Percentiles rank a stretch among this genome's conserved stretches.
phyloP scores from a whole-genome alignment of 129 eudicot species.

The Helianthus annuus region HanXRQr2.0-SUNRISE NC_035440.2:54315343-54315842 shows the following conservation, averaged over 20 bases:
- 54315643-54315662: slow-evolving; percentile 28
- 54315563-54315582: slow-evolving; percentile 91
- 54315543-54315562: slow-evolving; percentile 71
- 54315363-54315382: no score
- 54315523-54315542: slow-evolving; percentile 67
- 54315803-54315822: background rate
- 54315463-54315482: background rate
- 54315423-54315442: no score
- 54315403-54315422: no score
- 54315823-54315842: background rate
- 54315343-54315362: no score
- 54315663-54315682: slow-evolving; percentile 12
- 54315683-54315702: slow-evolving; percentile 24
- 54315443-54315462: background rate
- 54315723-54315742: background rate
- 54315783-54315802: slow-evolving; percentile 15
- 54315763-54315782: background rate
- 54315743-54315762: background rate
- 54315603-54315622: slow-evolving; percentile 43
- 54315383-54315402: no score
- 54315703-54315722: slow-evolving; percentile 10
- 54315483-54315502: background rate
- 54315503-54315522: background rate
- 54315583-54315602: slow-evolving; percentile 57
- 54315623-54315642: slow-evolving; percentile 45